Conservation (phyloP, 2,329 filamentous ascomycete genomes). For the Fusarium scirpi region DNA sequence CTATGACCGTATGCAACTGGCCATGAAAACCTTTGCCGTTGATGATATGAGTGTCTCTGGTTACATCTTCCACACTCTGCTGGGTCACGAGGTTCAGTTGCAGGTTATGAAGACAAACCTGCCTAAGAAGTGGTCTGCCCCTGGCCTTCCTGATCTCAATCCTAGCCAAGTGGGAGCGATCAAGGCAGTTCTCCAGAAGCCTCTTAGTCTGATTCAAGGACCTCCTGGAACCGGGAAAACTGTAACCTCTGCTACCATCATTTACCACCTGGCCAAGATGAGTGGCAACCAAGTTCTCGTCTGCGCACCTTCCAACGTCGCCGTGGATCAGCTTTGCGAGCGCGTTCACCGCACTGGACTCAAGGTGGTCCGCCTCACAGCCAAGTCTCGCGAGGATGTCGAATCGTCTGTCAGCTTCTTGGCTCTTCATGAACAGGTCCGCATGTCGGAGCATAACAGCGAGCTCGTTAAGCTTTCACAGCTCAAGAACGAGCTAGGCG, state of each 20-base stretch:
- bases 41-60: conserved; percentile 99
- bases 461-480: conserved; percentile 93
- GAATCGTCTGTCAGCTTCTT: conserved; percentile 98
- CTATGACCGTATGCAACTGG: conserved; percentile 98
- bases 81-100: conserved; percentile 93
- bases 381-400: conserved; percentile 97
- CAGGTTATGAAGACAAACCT: conserved; percentile 96
- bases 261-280: conserved; percentile 96
- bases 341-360: conserved; percentile 94
- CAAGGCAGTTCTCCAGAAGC: conserved; percentile 92
- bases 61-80: conserved; percentile 96
- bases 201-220: conserved; percentile 94
- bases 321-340: conserved; percentile 97
- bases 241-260: conserved; percentile 97
- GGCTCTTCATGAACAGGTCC: conserved; percentile 95
- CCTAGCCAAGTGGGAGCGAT: conserved; percentile 96
- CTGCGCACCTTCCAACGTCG: conserved; percentile 97
- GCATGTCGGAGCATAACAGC: conserved; percentile 95
- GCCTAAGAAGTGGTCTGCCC: conserved; percentile 96
- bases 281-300: conserved; percentile 95
- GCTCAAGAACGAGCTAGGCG: conserved; percentile 90
- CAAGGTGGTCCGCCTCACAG: conserved; percentile 97
- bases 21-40: conserved; percentile 98
- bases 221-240: conserved; percentile 98
- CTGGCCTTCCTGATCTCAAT: conserved; percentile 93